phyloP scores from a whole-genome alignment of 495 filamentous ascomycete genomes.

The Hypoxylon subgilvum region DNA sequence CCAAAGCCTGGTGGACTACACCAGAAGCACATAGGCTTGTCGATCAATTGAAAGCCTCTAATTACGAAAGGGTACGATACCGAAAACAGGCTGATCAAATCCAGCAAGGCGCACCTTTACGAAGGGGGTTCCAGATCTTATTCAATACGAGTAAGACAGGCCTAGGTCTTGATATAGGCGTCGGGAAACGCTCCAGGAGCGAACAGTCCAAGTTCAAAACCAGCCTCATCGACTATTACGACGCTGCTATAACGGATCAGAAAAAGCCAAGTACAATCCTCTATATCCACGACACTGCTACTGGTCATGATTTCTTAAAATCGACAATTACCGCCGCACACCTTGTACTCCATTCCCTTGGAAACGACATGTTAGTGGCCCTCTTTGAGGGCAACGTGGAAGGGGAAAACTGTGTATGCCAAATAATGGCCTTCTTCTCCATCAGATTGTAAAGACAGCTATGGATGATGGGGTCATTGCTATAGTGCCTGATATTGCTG shows the following conservation, averaged over 20 bases:
- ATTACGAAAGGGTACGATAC: too few species aligned
- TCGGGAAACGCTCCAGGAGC: too few species aligned
- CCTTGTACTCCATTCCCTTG: conserved; percentile 27
- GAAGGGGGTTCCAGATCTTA: too few species aligned
- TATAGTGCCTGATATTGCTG: conserved; percentile 29
- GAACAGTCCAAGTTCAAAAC: conserved; percentile 24
- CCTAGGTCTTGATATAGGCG: too few species aligned
- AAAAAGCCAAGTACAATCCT: conserved; percentile 13
- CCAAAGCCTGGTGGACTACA: too few species aligned
- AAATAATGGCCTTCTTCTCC: conserved; percentile 31
- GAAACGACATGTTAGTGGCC: conserved; percentile 19
- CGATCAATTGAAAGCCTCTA: too few species aligned
- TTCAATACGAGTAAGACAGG: too few species aligned
- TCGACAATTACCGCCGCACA: conserved; percentile 21
- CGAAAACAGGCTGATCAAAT: too few species aligned
- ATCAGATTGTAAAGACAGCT: conserved; percentile 12
- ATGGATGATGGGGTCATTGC: conserved; percentile 30
- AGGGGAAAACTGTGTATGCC: conserved; percentile 25
- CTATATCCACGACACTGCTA: conserved; percentile 14
- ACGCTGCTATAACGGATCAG: not conserved
- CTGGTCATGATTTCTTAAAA: conserved; percentile 6
- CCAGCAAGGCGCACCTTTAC: too few species aligned
- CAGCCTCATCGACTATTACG: conserved; percentile 15
- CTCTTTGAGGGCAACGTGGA: conserved; percentile 29
- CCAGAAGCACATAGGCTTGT: too few species aligned